These are phyloP conservation scores for Zea luxurians DNA, from an alignment of 176 grass and related monocot genomes.

Conservation along the genomic window DNA sequence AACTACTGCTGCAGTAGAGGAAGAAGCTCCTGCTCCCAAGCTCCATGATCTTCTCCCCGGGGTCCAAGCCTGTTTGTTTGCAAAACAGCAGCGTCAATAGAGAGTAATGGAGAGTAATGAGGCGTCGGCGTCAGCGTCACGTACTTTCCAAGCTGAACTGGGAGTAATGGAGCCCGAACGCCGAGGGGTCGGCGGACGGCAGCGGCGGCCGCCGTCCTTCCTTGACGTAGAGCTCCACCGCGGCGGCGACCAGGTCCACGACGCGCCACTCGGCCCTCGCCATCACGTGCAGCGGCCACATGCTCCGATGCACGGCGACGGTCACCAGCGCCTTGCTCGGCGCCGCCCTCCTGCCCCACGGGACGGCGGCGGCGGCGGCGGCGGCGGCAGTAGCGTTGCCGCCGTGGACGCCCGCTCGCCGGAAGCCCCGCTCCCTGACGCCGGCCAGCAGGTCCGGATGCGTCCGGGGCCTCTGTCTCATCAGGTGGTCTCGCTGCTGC, in stretches of 20 bases:
- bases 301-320: conserved; percentile 62
- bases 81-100: neutral
- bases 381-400: neutral
- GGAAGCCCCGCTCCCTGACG: conserved; percentile 12
- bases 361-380: neutral
- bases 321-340: conserved; percentile 70
- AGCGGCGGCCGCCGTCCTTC: conserved; percentile 56
- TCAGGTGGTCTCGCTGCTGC: conserved; percentile 1
- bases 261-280: conserved; percentile 70
- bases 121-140: conserved; percentile 24
- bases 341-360: conserved; percentile 30
- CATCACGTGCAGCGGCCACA: conserved; percentile 79
- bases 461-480: conserved; percentile 47
- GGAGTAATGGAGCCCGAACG: conserved; percentile 68
- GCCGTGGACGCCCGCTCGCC: neutral
- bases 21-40: conserved; percentile 81
- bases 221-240: conserved; percentile 56
- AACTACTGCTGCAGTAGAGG: conserved; percentile 53
- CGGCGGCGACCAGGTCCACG: conserved; percentile 47
- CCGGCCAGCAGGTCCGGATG: conserved; percentile 52
- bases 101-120: too few relatives aligned
- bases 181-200: conserved; percentile 39
- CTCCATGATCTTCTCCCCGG: conserved; percentile 55
- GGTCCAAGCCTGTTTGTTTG: conserved; percentile 53
- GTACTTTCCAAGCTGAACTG: conserved; percentile 80